Evolutionary conservation across 1,284 basidiomycete genomes (phyloP).

Genomic region (Leccinum pachyderme): DNA sequence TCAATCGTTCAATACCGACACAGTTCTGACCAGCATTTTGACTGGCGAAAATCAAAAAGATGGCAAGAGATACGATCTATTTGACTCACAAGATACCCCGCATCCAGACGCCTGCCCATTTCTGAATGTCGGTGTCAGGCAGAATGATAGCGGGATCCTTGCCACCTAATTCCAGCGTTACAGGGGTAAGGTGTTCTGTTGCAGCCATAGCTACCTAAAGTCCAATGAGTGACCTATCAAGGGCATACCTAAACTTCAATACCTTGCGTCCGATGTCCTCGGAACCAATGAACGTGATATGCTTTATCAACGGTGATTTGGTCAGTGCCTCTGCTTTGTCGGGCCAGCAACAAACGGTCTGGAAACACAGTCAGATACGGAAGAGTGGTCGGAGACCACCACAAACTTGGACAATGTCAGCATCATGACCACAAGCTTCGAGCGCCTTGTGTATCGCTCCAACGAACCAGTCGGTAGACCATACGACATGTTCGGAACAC

Average conservation of each 20-base stretch:
- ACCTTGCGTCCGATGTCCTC: slow-evolving; percentile 87
- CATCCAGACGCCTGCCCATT: slow-evolving; percentile 76
- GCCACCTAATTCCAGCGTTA: slow-evolving; percentile 88
- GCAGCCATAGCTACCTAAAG: slow-evolving; percentile 77
- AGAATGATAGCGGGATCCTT: slow-evolving; percentile 81
- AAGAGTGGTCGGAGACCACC: neutral
- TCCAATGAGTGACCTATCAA: slow-evolving; percentile 4
- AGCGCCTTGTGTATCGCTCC: slow-evolving; percentile 74
- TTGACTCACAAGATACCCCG: slow-evolving; percentile 82
- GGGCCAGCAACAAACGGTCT: slow-evolving; percentile 87
- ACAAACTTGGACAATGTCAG: slow-evolving; percentile 76
- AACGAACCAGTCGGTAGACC: slow-evolving; percentile 84
- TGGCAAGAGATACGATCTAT: neutral
- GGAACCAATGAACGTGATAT: slow-evolving; percentile 91
- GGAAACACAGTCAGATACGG: slow-evolving; percentile 18
- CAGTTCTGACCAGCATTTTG: slow-evolving; percentile 96
- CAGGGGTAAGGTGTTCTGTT: slow-evolving; percentile 82
- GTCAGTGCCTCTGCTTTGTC: slow-evolving; percentile 85
- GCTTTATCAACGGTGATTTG: slow-evolving; percentile 74
- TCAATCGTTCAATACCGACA: slow-evolving; percentile 91
- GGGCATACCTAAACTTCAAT: slow-evolving; percentile 3
- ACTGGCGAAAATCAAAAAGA: slow-evolving; percentile 39
- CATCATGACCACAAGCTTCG: slow-evolving; percentile 73
- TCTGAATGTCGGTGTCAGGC: slow-evolving; percentile 67
- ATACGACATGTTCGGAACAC: slow-evolving; percentile 89